Percentiles rank a stretch among this genome's conserved stretches.
These are phyloP conservation scores for Podospora conica DNA, from an alignment of 495 filamentous ascomycete species.

Conservation along the genomic window DNA sequence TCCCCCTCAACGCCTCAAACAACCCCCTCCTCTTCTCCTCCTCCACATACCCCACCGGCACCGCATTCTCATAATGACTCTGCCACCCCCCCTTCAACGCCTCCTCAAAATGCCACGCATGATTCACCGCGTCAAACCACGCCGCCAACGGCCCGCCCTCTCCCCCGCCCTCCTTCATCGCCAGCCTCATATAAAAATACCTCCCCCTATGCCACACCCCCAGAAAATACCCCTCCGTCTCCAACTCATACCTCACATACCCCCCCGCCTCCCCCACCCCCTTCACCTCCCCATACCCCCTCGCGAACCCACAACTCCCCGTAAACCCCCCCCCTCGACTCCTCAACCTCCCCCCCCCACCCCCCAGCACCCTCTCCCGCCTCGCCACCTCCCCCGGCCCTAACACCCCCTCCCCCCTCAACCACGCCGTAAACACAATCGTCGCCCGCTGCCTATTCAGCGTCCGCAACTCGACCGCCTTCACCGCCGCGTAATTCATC, in stretches of 20 bases:
- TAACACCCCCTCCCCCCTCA: constrained; percentile 47
- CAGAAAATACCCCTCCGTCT: constrained; percentile 48
- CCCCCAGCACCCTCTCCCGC: constrained; percentile 67
- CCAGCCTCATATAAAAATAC: constrained; percentile 47
- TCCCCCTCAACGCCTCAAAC: constrained; percentile 26
- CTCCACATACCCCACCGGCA: constrained; percentile 30
- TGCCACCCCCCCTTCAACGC: constrained; percentile 30
- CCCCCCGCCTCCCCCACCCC: constrained; percentile 32
- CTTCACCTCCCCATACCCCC: constrained; percentile 37
- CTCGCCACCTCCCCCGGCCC: constrained; percentile 57
- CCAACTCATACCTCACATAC: constrained; percentile 46
- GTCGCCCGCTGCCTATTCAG: constrained; percentile 84
- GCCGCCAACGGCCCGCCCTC: constrained; percentile 61
- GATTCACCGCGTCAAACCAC: constrained; percentile 67
- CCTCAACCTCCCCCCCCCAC: constrained; percentile 32
- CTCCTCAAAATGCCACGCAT: constrained; percentile 40
- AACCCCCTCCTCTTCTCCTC: constrained; percentile 28
- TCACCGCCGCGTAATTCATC: constrained; percentile 81
- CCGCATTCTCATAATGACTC: constrained; percentile 30
- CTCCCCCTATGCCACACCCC: constrained; percentile 42
- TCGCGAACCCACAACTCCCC: constrained; percentile 37
- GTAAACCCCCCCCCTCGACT: constrained; percentile 45
- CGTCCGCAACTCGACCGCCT: constrained; percentile 74
- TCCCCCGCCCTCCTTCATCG: constrained; percentile 55
- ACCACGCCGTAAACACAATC: constrained; percentile 62